These are phyloP conservation scores for Polytrichum commune DNA, from an alignment of 225 moss, liverwort and hornwort genomes.

Conservation along the genomic window DNA sequence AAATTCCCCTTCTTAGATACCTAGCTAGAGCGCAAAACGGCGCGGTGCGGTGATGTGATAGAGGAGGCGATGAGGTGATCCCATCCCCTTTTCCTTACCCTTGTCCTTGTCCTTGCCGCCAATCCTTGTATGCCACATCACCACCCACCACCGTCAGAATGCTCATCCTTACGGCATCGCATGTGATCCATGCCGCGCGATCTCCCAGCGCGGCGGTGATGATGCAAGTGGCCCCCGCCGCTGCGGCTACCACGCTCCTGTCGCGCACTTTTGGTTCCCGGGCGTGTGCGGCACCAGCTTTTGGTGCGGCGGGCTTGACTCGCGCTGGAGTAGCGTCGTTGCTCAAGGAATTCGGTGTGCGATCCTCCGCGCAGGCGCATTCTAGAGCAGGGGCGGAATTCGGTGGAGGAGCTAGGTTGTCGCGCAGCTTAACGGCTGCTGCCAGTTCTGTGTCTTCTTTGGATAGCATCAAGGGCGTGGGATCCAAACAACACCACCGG, in stretches of 20 bases:
- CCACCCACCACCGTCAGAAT: not conserved
- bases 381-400: not conserved
- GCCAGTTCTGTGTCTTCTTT: not conserved
- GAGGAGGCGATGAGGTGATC: too few species aligned
- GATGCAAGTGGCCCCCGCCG: constrained; percentile 21
- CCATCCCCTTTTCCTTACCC: too few species aligned
- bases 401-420: constrained; percentile 14
- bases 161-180: constrained; percentile 5
- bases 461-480: too few species aligned
- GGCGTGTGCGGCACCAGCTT: constrained; percentile 4
- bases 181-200: not conserved
- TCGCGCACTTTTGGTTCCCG: constrained; percentile 1
- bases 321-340: not conserved
- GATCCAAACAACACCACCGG: not conserved
- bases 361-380: not conserved
- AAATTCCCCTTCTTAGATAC: too few species aligned
- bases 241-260: constrained; percentile 11
- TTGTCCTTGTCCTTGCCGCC: too few species aligned
- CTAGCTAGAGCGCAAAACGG: too few species aligned
- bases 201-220: not conserved
- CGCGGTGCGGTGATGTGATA: too few species aligned
- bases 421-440: constrained; percentile 18
- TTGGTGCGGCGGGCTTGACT: constrained; percentile 8
- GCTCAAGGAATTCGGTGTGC: not conserved
- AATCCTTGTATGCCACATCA: too few species aligned